Base-by-base conservation (phyloP, 1,284 basidiomycete genomes). In the Trametes polyzona region DNA sequence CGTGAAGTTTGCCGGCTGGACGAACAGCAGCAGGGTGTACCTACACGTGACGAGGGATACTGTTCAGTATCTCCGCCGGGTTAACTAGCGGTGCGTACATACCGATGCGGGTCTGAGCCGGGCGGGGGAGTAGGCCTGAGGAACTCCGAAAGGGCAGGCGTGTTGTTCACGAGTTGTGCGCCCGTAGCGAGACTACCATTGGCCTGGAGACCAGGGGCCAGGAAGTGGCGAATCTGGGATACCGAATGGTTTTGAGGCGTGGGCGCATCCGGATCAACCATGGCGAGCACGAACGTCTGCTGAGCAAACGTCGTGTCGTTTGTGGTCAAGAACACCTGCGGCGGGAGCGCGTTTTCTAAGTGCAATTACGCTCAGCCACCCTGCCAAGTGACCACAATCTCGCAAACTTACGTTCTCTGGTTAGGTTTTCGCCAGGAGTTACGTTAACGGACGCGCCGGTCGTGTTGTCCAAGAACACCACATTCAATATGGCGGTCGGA, bases 101-200 rank as follows among this genome's bases (percentile, higher is more conserved):
- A 81, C 80, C 79, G 72, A 59, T 83, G 80, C n/a, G 79, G 75
- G 63, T 78, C 76, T 42, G 79, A 81, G 1, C 77, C 77, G 21
- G 69, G 65, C 2, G 79, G 78, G 7, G 79, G 80, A 12, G 73
- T 69, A 3, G 79, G 81, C 26, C 66, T 65, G 19, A 61, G 57
- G 56, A 69, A 72, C 26, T 78, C 74, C 17, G 75, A 73, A 35
- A 82, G 61, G 10, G 80, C 77, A 29, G 76, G 69, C 26, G 71
- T 79, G 43, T 62, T 71, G 63, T 82, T 82, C 39, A 65, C 59
- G 49, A 73, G 64, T 2, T 58, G 35, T 12, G 67, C 57, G 17
- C 60, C 64, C 16, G 57, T 43, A 12, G 61, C 54, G 33, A 53
- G 55, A 41, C 54, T 58, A 4, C 64, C 59, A 27, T 71, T 69